Conservation (phyloP, 176 grass and related monocot species). For the Stipa capillata region DNA sequence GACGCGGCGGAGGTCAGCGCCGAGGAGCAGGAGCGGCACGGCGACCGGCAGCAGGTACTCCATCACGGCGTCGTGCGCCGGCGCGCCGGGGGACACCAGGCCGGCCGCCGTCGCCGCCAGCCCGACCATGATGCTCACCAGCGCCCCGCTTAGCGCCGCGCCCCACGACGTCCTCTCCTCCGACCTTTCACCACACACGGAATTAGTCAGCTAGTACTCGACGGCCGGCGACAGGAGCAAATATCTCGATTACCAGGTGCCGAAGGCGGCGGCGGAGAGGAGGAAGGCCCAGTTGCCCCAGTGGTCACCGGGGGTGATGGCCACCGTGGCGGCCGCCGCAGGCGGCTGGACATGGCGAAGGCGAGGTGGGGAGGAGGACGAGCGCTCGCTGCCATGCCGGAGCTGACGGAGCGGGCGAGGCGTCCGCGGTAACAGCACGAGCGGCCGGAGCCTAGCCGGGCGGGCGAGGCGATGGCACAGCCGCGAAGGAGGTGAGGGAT, state of each 20-base stretch:
- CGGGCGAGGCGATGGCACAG: neutral
- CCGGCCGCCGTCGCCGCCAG: conserved; percentile 50
- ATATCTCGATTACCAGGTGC: conserved; percentile 57
- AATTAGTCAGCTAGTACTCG: neutral
- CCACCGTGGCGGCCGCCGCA: neutral
- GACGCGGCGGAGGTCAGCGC: conserved; percentile 76
- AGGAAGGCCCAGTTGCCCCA: conserved; percentile 84
- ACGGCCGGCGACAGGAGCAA: neutral
- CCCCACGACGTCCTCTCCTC: conserved; percentile 62
- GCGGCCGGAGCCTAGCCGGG: too few relatives aligned
- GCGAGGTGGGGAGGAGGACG: neutral
- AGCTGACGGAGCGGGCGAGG: neutral
- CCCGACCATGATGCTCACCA: conserved; percentile 66
- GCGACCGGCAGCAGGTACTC: conserved; percentile 61
- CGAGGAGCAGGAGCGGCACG: conserved; percentile 78
- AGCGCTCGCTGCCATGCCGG: neutral
- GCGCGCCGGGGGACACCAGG: conserved; percentile 51
- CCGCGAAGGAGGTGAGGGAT: neutral
- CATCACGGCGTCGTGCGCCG: conserved; percentile 62
- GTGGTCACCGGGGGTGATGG: conserved; percentile 65
- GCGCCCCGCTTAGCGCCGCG: conserved; percentile 59
- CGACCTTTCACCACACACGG: neutral
- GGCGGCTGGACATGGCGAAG: conserved; percentile 14
- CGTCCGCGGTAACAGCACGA: neutral
- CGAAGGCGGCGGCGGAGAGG: conserved; percentile 79